phyloP scores from a whole-genome alignment of 768 basidiomycete species.

The Boletales sp. region DNA sequence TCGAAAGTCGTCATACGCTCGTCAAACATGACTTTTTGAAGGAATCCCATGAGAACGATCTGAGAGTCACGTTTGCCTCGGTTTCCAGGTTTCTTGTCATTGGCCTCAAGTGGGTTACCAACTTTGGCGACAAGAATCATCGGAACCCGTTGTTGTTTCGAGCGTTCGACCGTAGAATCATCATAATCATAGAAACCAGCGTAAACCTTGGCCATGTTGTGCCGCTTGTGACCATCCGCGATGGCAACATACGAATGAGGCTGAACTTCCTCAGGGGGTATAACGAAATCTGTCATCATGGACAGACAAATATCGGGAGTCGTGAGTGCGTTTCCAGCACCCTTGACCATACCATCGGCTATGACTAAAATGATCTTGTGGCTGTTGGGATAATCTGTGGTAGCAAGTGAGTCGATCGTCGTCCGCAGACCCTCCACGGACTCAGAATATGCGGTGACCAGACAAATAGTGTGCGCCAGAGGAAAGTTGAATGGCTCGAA shows the following conservation, averaged over 20 bases:
- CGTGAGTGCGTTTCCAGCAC: conserved; percentile 81
- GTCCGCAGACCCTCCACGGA: conserved; percentile 94
- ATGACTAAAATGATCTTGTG: conserved; percentile 96
- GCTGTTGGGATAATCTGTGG: conserved; percentile 97
- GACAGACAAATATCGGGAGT: conserved; percentile 92
- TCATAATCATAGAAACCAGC: conserved; percentile 98
- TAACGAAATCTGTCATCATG: conserved; percentile 97
- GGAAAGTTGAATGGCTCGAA: conserved; percentile 97
- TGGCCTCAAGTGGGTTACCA: conserved; percentile 88
- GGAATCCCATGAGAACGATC: conserved; percentile 94
- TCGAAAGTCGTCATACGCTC: conserved; percentile 99
- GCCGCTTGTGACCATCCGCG: conserved; percentile 98
- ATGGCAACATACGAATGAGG: conserved; percentile 97
- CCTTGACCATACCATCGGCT: conserved; percentile 98
- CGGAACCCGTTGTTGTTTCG: conserved; percentile 96
- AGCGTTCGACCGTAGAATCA: conserved; percentile 79
- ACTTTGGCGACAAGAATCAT: conserved; percentile 94
- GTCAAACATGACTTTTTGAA: conserved; percentile 99
- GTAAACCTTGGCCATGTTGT: conserved; percentile 99
- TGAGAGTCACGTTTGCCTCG: conserved; percentile 98
- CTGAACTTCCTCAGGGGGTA: conserved; percentile 79
- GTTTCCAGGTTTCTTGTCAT: conserved; percentile 93
- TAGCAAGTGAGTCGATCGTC: conserved; percentile 96
- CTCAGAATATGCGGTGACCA: conserved; percentile 98
- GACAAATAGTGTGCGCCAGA: conserved; percentile 87